These are phyloP conservation scores for Phytophthora megakarya DNA, from an alignment of 352 stramenopile species.

Conservation along the genomic window DNA sequence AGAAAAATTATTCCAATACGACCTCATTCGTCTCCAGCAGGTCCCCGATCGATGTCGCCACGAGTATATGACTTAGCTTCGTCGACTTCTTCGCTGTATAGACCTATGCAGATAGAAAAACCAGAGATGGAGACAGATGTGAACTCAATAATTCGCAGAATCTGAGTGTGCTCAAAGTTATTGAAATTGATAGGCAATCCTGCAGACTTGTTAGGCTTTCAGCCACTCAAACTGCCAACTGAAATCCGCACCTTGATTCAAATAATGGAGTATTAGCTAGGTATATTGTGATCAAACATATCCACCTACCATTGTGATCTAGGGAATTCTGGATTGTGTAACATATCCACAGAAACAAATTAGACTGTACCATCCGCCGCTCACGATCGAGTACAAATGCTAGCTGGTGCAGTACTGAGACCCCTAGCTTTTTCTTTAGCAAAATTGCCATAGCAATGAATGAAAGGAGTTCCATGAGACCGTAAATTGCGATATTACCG, in stretches of 20 bases:
- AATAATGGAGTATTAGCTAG: neutral
- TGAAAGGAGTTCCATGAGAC: conserved; percentile 33
- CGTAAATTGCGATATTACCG: conserved; percentile 39
- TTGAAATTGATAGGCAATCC: neutral
- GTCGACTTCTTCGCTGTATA: conserved; percentile 16
- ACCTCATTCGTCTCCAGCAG: conserved; percentile 59
- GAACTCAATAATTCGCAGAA: neutral
- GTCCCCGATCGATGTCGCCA: conserved; percentile 31
- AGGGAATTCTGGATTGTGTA: conserved; percentile 46
- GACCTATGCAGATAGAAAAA: neutral
- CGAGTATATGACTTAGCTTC: conserved; percentile 35
- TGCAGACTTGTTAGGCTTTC: neutral
- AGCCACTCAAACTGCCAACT: conserved; percentile 28
- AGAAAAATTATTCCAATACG: conserved; percentile 26
- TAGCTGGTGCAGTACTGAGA: conserved; percentile 38
- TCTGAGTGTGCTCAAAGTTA: neutral
- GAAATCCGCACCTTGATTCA: conserved; percentile 30
- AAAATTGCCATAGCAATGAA: conserved; percentile 24
- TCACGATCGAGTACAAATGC: conserved; percentile 48
- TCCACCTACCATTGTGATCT: conserved; percentile 34
- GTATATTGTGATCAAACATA: neutral
- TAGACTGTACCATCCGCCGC: conserved; percentile 42
- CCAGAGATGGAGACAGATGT: neutral
- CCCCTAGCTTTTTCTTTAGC: conserved; percentile 27
- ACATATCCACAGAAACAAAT: conserved; percentile 52